Evolutionary conservation across 2,329 filamentous ascomycete genomes (phyloP).

Genomic region (Epicoccum nigrum): DNA sequence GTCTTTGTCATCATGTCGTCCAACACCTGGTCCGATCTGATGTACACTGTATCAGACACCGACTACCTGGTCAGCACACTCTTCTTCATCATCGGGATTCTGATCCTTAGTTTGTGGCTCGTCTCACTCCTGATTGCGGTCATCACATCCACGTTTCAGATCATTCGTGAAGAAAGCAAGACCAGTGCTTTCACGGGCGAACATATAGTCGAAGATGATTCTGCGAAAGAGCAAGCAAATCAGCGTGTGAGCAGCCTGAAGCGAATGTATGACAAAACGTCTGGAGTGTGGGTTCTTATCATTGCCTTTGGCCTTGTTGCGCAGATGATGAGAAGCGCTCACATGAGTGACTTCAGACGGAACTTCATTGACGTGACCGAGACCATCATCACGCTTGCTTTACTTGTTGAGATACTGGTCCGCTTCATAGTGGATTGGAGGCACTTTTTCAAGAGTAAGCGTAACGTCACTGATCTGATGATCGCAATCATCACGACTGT

Average conservation of each 20-base stretch:
- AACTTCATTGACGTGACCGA: constrained; percentile 75
- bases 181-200: constrained; percentile 89
- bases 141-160: constrained; percentile 97
- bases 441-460: constrained; percentile 73
- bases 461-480: constrained; percentile 79
- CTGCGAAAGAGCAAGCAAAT: constrained; percentile 45
- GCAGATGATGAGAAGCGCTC: constrained; percentile 77
- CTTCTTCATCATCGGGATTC: constrained; percentile 74
- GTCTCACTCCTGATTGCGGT: constrained; percentile 94
- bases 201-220: constrained; percentile 55
- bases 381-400: constrained; percentile 74
- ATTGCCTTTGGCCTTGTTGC: constrained; percentile 82
- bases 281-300: constrained; percentile 77
- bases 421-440: constrained; percentile 82
- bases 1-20: constrained; percentile 99
- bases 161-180: constrained; percentile 95
- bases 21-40: constrained; percentile 93
- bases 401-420: constrained; percentile 82
- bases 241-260: constrained; percentile 63
- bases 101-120: constrained; percentile 95
- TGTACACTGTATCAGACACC: constrained; percentile 91
- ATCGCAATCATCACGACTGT: constrained; percentile 82
- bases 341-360: constrained; percentile 68
- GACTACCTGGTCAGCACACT: constrained; percentile 87
- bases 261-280: constrained; percentile 73